phyloP scores from a whole-genome alignment of 305 asterid genomes.

The Lippia alba region DNA sequence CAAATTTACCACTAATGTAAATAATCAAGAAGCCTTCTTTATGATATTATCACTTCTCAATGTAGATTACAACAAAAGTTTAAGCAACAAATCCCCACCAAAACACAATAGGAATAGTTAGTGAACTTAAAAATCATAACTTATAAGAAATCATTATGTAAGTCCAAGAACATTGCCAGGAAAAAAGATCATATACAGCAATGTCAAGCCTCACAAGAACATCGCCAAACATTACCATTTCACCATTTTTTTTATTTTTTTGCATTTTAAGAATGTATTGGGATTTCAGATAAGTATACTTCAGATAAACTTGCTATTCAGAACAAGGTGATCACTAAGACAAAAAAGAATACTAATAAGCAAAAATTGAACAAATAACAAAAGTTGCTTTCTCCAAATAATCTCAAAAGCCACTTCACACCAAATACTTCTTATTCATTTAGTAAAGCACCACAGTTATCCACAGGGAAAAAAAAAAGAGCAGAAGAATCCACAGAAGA shows the following conservation, averaged over 20 bases:
- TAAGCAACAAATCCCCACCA: not conserved
- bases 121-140: slow-evolving; percentile 2
- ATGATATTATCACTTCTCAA: not conserved
- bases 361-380: slow-evolving; percentile 6
- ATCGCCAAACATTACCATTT: not conserved
- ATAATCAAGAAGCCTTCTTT: not conserved
- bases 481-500: not conserved
- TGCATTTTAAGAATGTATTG: not conserved
- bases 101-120: not conserved
- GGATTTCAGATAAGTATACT: slow-evolving; percentile 5
- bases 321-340: not conserved
- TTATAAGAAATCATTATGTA: not conserved
- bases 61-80: not conserved
- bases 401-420: no score
- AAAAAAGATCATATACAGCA: not conserved
- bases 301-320: not conserved
- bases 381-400: not conserved
- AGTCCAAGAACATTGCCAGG: not conserved
- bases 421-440: slow-evolving; percentile 16
- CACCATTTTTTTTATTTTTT: slow-evolving; percentile 4
- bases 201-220: slow-evolving; percentile 5
- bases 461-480: not conserved
- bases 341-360: not conserved
- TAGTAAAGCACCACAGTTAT: not conserved
- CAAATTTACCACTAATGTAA: not conserved